Conservation (phyloP, 768 basidiomycete species). For the Phanerochaete carnosa region DNA sequence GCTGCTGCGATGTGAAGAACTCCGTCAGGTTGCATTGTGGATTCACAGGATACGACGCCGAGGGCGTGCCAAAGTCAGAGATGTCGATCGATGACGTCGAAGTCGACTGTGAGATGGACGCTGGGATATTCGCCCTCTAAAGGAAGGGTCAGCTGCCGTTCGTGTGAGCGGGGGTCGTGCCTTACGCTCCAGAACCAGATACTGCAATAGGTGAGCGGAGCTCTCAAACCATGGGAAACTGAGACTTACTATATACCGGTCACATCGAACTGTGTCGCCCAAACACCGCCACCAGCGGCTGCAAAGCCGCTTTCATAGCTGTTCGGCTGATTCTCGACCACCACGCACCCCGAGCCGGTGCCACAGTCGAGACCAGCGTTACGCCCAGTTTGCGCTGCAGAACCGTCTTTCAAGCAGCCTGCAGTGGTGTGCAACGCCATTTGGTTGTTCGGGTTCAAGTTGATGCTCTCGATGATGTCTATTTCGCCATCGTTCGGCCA, state of each 20-base stretch:
- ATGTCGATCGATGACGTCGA: conserved; percentile 32
- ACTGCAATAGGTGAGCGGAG: conserved; percentile 19
- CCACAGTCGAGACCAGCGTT: conserved; percentile 29
- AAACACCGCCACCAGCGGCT: conserved; percentile 58
- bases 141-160: neutral
- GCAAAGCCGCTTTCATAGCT: conserved; percentile 43
- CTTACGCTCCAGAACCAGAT: conserved; percentile 51
- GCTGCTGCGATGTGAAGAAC: conserved; percentile 44
- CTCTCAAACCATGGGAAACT: neutral
- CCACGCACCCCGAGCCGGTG: conserved; percentile 33
- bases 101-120: conserved; percentile 25
- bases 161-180: conserved; percentile 17
- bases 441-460: conserved; percentile 48
- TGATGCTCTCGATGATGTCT: conserved; percentile 63
- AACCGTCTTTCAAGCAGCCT: conserved; percentile 34
- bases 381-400: conserved; percentile 30
- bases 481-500: conserved; percentile 45
- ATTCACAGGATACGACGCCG: conserved; percentile 35
- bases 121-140: conserved; percentile 35
- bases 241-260: conserved; percentile 45
- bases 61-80: conserved; percentile 42
- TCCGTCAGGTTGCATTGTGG: conserved; percentile 38
- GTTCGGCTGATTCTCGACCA: conserved; percentile 32
- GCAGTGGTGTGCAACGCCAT: conserved; percentile 50
- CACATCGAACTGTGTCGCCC: conserved; percentile 65